These are phyloP conservation scores for Neonectria sp. DNA, from an alignment of 2,329 filamentous ascomycete genomes.

Conservation along the genomic window DNA sequence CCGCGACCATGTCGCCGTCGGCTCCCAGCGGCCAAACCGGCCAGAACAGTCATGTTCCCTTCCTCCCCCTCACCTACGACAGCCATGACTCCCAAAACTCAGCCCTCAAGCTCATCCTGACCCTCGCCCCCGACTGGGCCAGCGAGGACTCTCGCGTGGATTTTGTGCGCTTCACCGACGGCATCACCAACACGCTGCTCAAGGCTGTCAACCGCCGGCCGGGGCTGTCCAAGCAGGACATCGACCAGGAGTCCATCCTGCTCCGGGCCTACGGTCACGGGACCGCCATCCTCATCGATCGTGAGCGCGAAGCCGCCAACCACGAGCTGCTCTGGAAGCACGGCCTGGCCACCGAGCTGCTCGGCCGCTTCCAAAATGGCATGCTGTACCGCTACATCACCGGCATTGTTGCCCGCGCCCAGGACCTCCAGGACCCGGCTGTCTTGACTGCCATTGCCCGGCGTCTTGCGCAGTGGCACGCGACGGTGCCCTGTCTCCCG, in stretches of 20 bases:
- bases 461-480: slow-evolving; percentile 94
- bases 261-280: slow-evolving; percentile 95
- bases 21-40: slow-evolving; percentile 52
- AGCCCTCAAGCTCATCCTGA: slow-evolving; percentile 83
- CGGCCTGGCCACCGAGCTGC: slow-evolving; percentile 86
- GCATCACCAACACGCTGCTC: slow-evolving; percentile 95
- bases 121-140: slow-evolving; percentile 88
- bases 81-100: slow-evolving; percentile 83
- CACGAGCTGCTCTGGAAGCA: slow-evolving; percentile 90
- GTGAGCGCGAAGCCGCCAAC: slow-evolving; percentile 84
- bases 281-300: slow-evolving; percentile 95
- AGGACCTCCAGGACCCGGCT: slow-evolving; percentile 81
- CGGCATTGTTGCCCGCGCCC: slow-evolving; percentile 83
- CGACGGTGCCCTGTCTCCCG: slow-evolving; percentile 73
- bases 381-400: slow-evolving; percentile 94
- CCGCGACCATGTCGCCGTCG: slow-evolving; percentile 54
- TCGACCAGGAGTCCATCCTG: slow-evolving; percentile 88
- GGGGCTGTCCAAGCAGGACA: slow-evolving; percentile 78
- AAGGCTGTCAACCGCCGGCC: slow-evolving; percentile 80
- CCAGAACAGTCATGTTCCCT: slow-evolving; percentile 64
- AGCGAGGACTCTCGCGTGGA: slow-evolving; percentile 81
- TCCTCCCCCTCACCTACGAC: slow-evolving; percentile 85
- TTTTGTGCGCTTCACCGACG: slow-evolving; percentile 94
- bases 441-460: slow-evolving; percentile 89
- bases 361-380: slow-evolving; percentile 95